Conservation (phyloP, 2,329 filamentous ascomycete genomes). For the Hymenoscyphus repandus region DNA sequence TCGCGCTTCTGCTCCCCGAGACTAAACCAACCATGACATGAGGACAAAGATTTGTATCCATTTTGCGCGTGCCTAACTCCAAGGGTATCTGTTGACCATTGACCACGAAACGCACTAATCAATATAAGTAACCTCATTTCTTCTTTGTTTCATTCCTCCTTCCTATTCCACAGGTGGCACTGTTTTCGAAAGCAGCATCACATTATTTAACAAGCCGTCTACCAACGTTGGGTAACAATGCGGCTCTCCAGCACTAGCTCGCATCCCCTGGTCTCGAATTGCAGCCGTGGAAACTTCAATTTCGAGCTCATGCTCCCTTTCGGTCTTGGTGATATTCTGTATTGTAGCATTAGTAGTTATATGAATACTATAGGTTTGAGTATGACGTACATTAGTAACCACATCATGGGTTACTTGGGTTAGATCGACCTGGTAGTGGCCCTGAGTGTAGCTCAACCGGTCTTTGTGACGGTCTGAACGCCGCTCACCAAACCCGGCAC, state of each 20-base stretch:
- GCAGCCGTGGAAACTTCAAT: constrained; percentile 63
- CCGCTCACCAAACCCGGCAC: constrained; percentile 35
- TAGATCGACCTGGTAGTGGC: constrained; percentile 83
- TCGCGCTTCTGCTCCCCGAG: no score
- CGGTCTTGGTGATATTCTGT: constrained; percentile 27
- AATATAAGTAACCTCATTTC: no score
- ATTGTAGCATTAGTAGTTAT: constrained; percentile 4
- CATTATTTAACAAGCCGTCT: constrained; percentile 69
- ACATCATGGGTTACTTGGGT: constrained; percentile 94
- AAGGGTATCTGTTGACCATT: no score
- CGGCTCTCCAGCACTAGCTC: constrained; percentile 44
- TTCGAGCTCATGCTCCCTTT: constrained; percentile 76
- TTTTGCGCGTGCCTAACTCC: no score
- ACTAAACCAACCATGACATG: no score
- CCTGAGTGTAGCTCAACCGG: constrained; percentile 82
- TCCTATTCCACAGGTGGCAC: background rate
- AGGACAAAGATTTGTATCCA: no score
- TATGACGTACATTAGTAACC: constrained; percentile 37
- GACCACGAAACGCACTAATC: no score
- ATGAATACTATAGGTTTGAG: background rate
- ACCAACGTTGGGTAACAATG: constrained; percentile 64
- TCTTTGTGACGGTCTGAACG: constrained; percentile 73
- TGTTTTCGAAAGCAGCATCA: constrained; percentile 25
- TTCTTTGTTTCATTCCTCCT: no score
- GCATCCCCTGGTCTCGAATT: constrained; percentile 61